Base-by-base conservation (phyloP, 352 stramenopile genomes). In the Phytophthora macrochlamydospora region DNA sequence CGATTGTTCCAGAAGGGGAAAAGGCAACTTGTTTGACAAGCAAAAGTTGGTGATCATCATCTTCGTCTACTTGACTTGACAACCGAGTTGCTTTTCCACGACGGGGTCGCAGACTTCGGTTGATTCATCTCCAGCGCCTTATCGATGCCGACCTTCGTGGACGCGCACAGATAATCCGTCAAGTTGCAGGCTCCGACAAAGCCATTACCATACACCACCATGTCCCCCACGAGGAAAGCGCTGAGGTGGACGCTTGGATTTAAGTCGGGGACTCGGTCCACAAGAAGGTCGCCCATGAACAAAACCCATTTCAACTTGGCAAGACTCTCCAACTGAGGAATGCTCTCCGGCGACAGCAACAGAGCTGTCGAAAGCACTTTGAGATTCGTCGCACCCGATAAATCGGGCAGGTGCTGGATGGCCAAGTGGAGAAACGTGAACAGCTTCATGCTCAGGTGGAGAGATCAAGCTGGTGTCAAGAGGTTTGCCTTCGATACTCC, bases 401-500 rank as follows among this genome's bases (percentile, higher is more conserved):
- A 67, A 9, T 28, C 24, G 1, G 71, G 60, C 4, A 83, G 43
- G 3, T 49, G 44, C n/a, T 79, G 64, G 1, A 65, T 7, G 1
- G 62, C 68, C 3, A 81, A 44, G 24, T 78, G 59, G 9, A 84
- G 38, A 33, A 57, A 63, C 0, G 62, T 67, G 12, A 84, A 63
- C 8, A 56, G 59, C 14, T 59, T 13, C 64, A 74, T 79, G 32
- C n/a, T n/a, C n/a, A 79, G 72, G 72, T 37, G 79, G n/a, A n/a
- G 38, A 52, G 6, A 44, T 11, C 1, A 81, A n/a, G 28, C 71
- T 76, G 13, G 4, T 43, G 24, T 64, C 30, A 1, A 53, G 43
- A 1, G 18, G 4, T 12, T 59, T 48, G 9, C 62, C 66, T 51
- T 78, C 67, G 40, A 78, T 75, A 44, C 48, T 64, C 48, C 66